phyloP scores from a whole-genome alignment of 495 filamentous ascomycete genomes.

The Tuber melanosporum region DNA sequence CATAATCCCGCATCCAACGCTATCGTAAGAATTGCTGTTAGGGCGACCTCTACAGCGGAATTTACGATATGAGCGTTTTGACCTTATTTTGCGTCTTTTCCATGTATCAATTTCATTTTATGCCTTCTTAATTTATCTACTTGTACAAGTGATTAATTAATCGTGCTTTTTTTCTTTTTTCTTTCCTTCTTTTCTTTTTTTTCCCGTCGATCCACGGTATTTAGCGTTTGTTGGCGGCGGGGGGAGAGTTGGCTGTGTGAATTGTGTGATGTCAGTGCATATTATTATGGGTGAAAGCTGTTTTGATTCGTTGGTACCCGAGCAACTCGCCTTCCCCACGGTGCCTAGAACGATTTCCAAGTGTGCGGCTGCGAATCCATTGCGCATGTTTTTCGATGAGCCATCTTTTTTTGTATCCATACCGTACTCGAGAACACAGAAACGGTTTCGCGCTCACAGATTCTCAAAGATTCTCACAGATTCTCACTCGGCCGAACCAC shows the following conservation, averaged over 20 bases:
- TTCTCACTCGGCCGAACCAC: background rate
- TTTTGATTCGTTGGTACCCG: background rate
- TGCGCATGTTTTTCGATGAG: background rate
- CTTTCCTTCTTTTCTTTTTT: background rate
- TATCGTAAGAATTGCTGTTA: background rate
- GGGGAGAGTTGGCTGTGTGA: background rate
- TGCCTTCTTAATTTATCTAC: background rate
- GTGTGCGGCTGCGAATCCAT: background rate
- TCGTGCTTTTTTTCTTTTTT: background rate
- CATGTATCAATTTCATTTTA: background rate
- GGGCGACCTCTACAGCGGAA: background rate
- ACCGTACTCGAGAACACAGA: too few species aligned
- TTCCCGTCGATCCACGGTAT: background rate
- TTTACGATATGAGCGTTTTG: background rate
- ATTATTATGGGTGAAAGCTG: background rate
- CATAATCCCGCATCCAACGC: background rate
- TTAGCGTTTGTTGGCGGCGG: background rate
- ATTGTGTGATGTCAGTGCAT: background rate
- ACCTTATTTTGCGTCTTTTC: background rate
- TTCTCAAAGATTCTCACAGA: background rate
- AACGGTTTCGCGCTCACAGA: background rate
- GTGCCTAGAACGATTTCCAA: background rate
- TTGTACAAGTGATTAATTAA: background rate
- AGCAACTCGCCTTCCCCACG: background rate
- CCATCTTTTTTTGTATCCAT: background rate